Conservation (phyloP, 768 basidiomycete genomes). For the Ramaria sp. region DNA sequence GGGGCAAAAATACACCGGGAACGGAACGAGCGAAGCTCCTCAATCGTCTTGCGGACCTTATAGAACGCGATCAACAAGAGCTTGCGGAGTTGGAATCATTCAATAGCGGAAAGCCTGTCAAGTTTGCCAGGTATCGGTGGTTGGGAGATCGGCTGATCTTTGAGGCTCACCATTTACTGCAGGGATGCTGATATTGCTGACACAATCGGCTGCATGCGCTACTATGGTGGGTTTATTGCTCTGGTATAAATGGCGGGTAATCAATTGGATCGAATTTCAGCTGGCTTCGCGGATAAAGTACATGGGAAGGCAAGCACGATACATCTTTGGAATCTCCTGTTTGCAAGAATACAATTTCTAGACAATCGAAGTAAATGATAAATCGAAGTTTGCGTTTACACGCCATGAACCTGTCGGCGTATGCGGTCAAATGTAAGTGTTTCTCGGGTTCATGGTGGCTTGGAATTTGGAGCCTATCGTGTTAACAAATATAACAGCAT, state of each 20-base stretch:
- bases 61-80: conserved; percentile 73
- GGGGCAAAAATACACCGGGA: conserved; percentile 85
- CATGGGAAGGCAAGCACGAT: conserved; percentile 54
- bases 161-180: conserved; percentile 6
- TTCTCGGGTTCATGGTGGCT: not conserved
- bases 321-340: not conserved
- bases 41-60: conserved; percentile 81
- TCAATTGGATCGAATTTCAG: conserved; percentile 18
- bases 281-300: conserved; percentile 95
- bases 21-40: conserved; percentile 72
- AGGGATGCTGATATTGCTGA: conserved; percentile 80
- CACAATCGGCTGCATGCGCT: conserved; percentile 66
- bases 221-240: conserved; percentile 36
- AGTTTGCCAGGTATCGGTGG: conserved; percentile 32
- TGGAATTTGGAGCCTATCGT: not conserved
- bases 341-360: conserved; percentile 18
- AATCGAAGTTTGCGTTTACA: conserved; percentile 75
- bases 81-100: conserved; percentile 78
- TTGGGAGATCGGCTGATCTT: not conserved
- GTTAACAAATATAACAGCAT: conserved; percentile 35
- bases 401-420: conserved; percentile 90
- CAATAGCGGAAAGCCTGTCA: conserved; percentile 89
- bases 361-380: conserved; percentile 75
- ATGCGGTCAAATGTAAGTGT: conserved; percentile 75
- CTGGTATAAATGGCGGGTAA: not conserved